Evolutionary conservation across 2,329 filamentous ascomycete species (phyloP).

Genomic region (Hymenoscyphus linearis): DNA sequence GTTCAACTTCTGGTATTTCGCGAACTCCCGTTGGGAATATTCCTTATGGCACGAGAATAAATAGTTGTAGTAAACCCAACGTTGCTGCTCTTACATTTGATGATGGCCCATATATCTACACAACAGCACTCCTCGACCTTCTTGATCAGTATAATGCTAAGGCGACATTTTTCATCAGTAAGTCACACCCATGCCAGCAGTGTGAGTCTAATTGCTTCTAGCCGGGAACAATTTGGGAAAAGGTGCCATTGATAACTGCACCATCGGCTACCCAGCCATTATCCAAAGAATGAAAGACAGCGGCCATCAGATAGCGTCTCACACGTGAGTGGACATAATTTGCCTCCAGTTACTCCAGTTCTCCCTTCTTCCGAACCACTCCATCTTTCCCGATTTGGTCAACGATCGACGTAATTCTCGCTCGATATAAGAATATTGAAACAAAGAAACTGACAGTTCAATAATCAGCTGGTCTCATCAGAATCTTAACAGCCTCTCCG

Average conservation of each 20-base stretch:
- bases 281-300: constrained; percentile 36
- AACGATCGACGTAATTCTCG: not conserved
- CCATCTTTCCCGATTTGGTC: not conserved
- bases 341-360: not conserved
- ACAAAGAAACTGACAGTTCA: not conserved
- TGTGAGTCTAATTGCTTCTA: not conserved
- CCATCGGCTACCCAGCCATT: constrained; percentile 39
- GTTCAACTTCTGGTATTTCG: constrained; percentile 44
- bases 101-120: constrained; percentile 60
- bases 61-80: constrained; percentile 38
- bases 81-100: constrained; percentile 62
- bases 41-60: constrained; percentile 40
- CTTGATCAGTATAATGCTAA: constrained; percentile 46
- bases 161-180: constrained; percentile 48
- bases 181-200: not conserved
- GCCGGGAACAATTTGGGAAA: constrained; percentile 48
- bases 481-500: constrained; percentile 38
- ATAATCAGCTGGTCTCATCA: constrained; percentile 40
- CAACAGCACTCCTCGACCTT: constrained; percentile 47
- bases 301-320: constrained; percentile 55
- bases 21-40: constrained; percentile 47
- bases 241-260: constrained; percentile 46
- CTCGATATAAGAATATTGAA: too few relatives aligned
- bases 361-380: not conserved
- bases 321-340: constrained; percentile 33